A percentile compares a stretch with the other conserved stretches of the same genome.
phyloP scores from a whole-genome alignment of 257 asterid genomes.

The Solanum chmielewskii region DNA sequence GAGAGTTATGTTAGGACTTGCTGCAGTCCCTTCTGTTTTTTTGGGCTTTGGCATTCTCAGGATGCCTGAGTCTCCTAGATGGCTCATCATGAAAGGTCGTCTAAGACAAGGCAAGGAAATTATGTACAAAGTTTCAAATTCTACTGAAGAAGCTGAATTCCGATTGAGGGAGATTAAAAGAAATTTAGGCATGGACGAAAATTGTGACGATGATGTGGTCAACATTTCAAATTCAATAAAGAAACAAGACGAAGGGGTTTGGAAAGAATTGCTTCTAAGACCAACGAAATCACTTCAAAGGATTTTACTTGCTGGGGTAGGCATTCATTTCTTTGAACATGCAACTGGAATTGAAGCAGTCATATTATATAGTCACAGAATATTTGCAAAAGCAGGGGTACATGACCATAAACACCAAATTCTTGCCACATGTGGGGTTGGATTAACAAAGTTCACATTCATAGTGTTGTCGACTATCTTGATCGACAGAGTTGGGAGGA shows the following conservation, averaged over 20 bases:
- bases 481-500: conserved; percentile 47
- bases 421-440: conserved; percentile 47
- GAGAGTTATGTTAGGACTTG: conserved; percentile 74
- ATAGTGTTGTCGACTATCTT: conserved; percentile 37
- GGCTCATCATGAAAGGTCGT: conserved; percentile 53
- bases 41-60: conserved; percentile 36
- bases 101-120: conserved; percentile 46
- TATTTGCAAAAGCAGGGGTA: conserved; percentile 51
- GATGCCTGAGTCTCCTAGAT: conserved; percentile 84
- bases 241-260: conserved; percentile 11
- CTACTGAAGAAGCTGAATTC: conserved; percentile 33
- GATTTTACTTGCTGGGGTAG: conserved; percentile 50
- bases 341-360: conserved; percentile 64
- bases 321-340: conserved; percentile 62
- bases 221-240: background rate
- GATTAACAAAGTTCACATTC: conserved; percentile 39
- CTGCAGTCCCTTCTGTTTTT: conserved; percentile 47
- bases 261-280: conserved; percentile 28
- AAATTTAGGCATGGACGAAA: conserved; percentile 41
- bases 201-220: conserved; percentile 24
- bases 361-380: conserved; percentile 45
- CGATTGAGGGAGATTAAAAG: conserved; percentile 33
- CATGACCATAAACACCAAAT: conserved; percentile 19
- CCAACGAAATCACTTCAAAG: conserved; percentile 44
- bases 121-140: conserved; percentile 32